Evolutionary conservation across 192 early-diverging fungal species (phyloP).

Genomic region (Coemansia asiatica): DNA sequence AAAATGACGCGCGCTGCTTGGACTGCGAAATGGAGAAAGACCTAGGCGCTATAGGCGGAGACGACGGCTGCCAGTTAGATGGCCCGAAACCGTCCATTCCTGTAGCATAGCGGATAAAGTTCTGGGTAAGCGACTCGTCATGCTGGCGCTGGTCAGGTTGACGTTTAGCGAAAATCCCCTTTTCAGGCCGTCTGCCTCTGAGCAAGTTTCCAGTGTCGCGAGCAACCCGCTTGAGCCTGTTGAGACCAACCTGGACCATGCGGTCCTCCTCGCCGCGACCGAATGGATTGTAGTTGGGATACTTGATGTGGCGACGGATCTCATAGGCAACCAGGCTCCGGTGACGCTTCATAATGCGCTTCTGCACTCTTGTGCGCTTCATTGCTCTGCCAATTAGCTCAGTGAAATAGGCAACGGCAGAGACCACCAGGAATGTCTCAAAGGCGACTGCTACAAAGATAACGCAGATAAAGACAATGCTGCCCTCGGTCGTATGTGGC

Average conservation of each 20-base stretch:
- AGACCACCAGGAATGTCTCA: slow-evolving; percentile 54
- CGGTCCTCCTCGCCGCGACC: slow-evolving; percentile 37
- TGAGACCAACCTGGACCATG: slow-evolving; percentile 23
- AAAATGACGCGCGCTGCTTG: not conserved
- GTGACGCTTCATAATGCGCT: slow-evolving; percentile 40
- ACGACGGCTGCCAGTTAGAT: slow-evolving; percentile 40
- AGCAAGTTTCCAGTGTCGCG: slow-evolving; percentile 18
- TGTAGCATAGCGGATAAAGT: slow-evolving; percentile 48
- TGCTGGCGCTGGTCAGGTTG: slow-evolving; percentile 28
- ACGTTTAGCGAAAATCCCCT: slow-evolving; percentile 13
- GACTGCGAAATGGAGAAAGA: not conserved
- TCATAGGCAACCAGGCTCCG: slow-evolving; percentile 47
- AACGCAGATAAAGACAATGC: slow-evolving; percentile 50
- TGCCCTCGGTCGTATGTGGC: slow-evolving; percentile 36
- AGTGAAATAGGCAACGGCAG: slow-evolving; percentile 44
- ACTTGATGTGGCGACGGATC: slow-evolving; percentile 55
- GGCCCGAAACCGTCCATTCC: slow-evolving; percentile 42
- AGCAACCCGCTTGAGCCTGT: slow-evolving; percentile 23
- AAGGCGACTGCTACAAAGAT: slow-evolving; percentile 52
- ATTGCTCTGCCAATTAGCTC: slow-evolving; percentile 27
- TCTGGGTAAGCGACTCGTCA: slow-evolving; percentile 36
- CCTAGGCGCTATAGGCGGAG: slow-evolving; percentile 9
- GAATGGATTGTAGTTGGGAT: slow-evolving; percentile 55
- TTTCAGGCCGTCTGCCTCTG: slow-evolving; percentile 16
- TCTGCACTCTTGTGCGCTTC: slow-evolving; percentile 38